Evolutionary conservation across 257 asterid genomes (phyloP).

Genomic region (Nicotiana otophora): DNA sequence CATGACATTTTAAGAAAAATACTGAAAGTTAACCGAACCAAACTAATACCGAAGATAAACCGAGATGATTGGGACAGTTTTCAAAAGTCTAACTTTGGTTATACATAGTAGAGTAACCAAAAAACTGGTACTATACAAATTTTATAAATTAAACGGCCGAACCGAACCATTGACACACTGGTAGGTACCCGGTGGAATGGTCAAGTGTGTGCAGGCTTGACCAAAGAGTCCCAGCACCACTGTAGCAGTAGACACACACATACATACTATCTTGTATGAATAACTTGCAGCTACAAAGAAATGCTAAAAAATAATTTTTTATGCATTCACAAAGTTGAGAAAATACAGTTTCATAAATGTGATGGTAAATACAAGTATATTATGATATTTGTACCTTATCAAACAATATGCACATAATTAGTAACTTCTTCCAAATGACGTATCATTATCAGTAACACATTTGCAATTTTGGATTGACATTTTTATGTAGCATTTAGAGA

Average conservation of each 20-base stretch:
- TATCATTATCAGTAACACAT: background rate
- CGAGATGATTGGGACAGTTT: too few species aligned
- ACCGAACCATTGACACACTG: too few species aligned
- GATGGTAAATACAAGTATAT: background rate
- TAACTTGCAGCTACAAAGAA: background rate
- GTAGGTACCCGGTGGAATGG: background rate
- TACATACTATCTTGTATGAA: background rate
- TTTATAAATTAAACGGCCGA: too few species aligned
- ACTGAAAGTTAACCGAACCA: too few species aligned
- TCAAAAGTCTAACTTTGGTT: too few species aligned
- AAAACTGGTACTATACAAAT: too few species aligned
- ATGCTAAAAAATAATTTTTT: background rate
- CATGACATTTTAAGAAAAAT: too few species aligned
- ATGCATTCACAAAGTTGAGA: background rate
- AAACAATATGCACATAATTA: background rate
- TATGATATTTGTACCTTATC: background rate
- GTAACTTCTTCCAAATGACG: background rate
- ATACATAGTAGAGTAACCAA: too few species aligned
- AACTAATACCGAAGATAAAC: too few species aligned
- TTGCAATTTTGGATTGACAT: background rate
- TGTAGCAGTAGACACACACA: background rate
- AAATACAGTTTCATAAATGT: background rate
- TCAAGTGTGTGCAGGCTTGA: background rate
- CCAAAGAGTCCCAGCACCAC: background rate
- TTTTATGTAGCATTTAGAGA: background rate